Base-by-base conservation (phyloP, 2,329 filamentous ascomycete species). In the Fusarium irregulare region DNA sequence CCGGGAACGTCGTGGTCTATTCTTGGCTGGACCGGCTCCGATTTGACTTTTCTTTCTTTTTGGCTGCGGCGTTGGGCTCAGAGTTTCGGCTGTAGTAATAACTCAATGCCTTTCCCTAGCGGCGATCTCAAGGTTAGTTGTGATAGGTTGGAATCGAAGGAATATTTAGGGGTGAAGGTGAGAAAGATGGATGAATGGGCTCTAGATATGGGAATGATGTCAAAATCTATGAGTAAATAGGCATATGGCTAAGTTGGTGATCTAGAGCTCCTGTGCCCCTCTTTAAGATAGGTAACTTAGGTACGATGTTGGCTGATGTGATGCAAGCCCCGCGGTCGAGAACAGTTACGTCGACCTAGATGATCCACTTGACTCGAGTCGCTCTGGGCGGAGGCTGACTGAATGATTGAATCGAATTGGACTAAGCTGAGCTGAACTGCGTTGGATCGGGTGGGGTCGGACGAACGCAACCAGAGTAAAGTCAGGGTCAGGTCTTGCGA, bases 251-350 rank as follows among this genome's bases (percentile, higher is more conserved):
- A 28, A 28, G 30, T 37, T 16, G 49, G 45, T 41, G 21, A 40
- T 21, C 42, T 45, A 46, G 42, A 46, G 21, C 28, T 45, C 21
- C 28, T 45, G n/a, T 56, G 50, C 66, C 54, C 64, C 66, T 68
- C 64, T 34, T 50, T 18, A 34, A 30, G 28, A 13, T 30, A 34
- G 30, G 37, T 32, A 37, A 37, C 34, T 37, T 37, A 34, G 21
- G 32, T 37, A 27, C 13, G 18, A 27, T 55, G 42, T 21, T 56
- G 42, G 25, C n/a, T 56, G 30, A 53, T 40, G 13, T 25, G 56
- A 57, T 70, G 61, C 51, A 62, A 68, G 60, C 66, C 64, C 47
- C 60, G 27, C 37, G 42, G 55, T 41, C 66, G 60, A 60, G 64
- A 64, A 53, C 58, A 28, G 45, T 44, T 20, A 54, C 20, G n/a